Percentiles rank a stretch among this genome's conserved stretches.
These are phyloP conservation scores for Prunus salicina DNA, from an alignment of 306 rosid genomes.

Conservation along the genomic window DNA sequence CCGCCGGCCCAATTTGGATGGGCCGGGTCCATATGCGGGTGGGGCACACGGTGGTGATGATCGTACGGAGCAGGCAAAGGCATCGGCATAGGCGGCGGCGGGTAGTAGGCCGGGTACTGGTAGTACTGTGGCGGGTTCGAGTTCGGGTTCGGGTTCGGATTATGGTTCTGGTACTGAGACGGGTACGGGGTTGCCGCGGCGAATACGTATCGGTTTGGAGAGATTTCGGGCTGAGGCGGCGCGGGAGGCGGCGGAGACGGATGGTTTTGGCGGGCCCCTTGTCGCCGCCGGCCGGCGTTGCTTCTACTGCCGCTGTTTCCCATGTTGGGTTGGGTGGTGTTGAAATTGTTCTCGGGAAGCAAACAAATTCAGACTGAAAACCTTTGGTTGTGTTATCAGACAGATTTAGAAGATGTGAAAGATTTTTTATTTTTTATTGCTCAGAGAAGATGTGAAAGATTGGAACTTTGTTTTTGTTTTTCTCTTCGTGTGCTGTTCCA, in stretches of 20 bases:
- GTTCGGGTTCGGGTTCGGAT: constrained; percentile 30
- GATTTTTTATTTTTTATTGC: no score
- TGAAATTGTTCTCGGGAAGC: not conserved
- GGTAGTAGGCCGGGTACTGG: constrained; percentile 64
- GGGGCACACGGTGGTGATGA: constrained; percentile 60
- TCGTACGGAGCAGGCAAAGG: constrained; percentile 77
- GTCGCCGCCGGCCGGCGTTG: constrained; percentile 48
- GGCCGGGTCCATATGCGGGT: constrained; percentile 41
- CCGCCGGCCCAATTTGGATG: constrained; percentile 56
- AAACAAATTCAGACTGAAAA: not conserved
- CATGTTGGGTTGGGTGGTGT: constrained; percentile 36
- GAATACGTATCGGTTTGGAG: constrained; percentile 56
- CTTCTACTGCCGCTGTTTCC: constrained; percentile 74
- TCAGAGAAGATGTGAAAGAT: not conserved
- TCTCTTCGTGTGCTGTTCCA: not conserved
- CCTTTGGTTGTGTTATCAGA: not conserved
- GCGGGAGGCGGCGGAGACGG: constrained; percentile 60
- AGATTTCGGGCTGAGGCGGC: constrained; percentile 61
- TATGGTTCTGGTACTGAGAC: constrained; percentile 39
- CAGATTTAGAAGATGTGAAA: not conserved
- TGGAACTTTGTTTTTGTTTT: not conserved
- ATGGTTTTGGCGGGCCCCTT: constrained; percentile 52
- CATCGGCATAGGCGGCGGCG: constrained; percentile 50
- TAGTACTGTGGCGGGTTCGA: constrained; percentile 43
- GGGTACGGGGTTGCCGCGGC: constrained; percentile 68